These are phyloP conservation scores for Populus simonii DNA, from an alignment of 345 rosid genomes.

Conservation along the genomic window DNA sequence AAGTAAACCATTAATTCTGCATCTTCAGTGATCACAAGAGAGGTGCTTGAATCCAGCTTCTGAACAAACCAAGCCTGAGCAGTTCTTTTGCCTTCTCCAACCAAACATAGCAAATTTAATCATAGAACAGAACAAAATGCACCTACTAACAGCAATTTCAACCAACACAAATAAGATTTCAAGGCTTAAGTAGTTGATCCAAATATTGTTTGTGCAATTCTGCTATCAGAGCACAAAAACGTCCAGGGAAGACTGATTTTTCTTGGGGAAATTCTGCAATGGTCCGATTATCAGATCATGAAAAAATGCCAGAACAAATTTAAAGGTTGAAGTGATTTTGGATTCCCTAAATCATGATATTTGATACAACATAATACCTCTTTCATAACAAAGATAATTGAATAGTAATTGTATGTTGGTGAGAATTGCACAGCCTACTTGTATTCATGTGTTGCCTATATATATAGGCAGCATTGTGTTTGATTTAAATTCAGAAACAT, in stretches of 20 bases:
- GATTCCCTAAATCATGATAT: not conserved
- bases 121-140: slow-evolving; percentile 67
- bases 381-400: slow-evolving; percentile 27
- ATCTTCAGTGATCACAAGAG: too few species aligned
- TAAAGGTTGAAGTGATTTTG: not conserved
- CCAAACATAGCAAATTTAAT: slow-evolving; percentile 60
- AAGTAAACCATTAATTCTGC: not conserved
- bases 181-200: not conserved
- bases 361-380: slow-evolving; percentile 44
- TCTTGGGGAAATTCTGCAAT: not conserved
- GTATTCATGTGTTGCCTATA: not conserved
- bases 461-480: not conserved
- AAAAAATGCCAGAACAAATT: not conserved
- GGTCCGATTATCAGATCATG: not conserved
- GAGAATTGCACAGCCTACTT: not conserved
- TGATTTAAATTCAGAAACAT: not conserved
- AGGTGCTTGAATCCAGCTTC: not conserved
- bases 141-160: slow-evolving; percentile 44
- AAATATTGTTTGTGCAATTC: not conserved
- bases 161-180: not conserved
- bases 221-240: not conserved
- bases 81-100: slow-evolving; percentile 59
- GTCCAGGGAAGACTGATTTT: not conserved
- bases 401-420: not conserved
- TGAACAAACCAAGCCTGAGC: slow-evolving; percentile 17